Evolutionary conservation across 1,139 yeast genomes (phyloP), one percentile per base, ranked within the genome.

Genomic region (Hemisphaericaspora subhashii): DNA sequence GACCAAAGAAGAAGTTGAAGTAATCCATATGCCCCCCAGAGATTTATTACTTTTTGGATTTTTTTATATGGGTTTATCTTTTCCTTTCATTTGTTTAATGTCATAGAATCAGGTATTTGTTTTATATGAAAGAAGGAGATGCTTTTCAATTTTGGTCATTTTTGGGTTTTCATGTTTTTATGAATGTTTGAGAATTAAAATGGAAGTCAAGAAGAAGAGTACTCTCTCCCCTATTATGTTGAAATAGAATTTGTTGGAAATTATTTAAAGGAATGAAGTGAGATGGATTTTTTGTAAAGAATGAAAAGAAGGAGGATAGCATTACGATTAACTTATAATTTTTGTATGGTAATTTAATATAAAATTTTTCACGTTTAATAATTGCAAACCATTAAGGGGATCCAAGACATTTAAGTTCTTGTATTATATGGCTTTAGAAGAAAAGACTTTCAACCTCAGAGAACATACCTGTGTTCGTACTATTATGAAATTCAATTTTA

Each of bases 1-100:
- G 98, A 83, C 97, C 97, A 79, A 90, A 90, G 96, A 92, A 92
- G 95, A 92, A 92, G 89, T 86, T 89, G 76, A 90, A 90, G 83
- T 90, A 80, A 77, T 71, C 76, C 67, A 67, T 72, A 9, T 25
- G 40, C 37, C 33, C 22, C 35, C 33, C 28, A 12, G 27, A 9
- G 27, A n/a, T n/a, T 18, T 16, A 12, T 29, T 14, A 13, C 28
- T 73, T 64, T 58, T n/a, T n/a, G n/a, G n/a, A n/a, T n/a, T n/a
- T 56, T 37, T 23, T 25, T 37, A 31, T 43, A 31, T 34, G 25
- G 25, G 27, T 23, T 35, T 24, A n/a, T n/a, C n/a, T 33, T 12
- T 37, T 31, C 38, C 33, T 37, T 21, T 35, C 31, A 28, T 39
- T 39, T 35, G 31, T 33, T 33, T 32, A 17, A 26, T 13, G 15